phyloP scores from a whole-genome alignment of 805 yeast species.

The Komagataella kurtzmanii region DNA sequence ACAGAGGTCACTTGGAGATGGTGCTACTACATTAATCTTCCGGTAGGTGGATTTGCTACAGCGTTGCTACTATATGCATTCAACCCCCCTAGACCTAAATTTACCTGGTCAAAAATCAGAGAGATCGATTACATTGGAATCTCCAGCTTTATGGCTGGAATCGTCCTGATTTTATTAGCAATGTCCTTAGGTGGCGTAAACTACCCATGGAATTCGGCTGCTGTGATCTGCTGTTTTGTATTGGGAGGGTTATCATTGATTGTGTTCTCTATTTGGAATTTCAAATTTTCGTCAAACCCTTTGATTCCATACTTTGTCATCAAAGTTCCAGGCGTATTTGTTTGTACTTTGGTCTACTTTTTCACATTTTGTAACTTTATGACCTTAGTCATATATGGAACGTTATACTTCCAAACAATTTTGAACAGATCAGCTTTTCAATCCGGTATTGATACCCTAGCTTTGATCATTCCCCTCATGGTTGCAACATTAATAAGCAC shows the following conservation, averaged over 20 bases:
- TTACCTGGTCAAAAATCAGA: neutral
- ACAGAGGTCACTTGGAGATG: conserved; percentile 43
- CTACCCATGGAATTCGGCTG: conserved; percentile 41
- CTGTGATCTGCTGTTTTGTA: conserved; percentile 33
- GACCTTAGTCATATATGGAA: conserved; percentile 29
- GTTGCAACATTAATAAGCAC: conserved; percentile 26
- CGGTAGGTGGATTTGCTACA: conserved; percentile 43
- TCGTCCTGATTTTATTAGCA: conserved; percentile 31
- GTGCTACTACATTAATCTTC: conserved; percentile 62
- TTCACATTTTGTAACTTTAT: conserved; percentile 19
- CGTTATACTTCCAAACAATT: conserved; percentile 37
- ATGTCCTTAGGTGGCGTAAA: conserved; percentile 39
- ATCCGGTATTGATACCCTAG: conserved; percentile 33
- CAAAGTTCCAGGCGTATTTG: conserved; percentile 18
- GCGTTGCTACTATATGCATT: conserved; percentile 23
- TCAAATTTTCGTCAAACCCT: conserved; percentile 27
- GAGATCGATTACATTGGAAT: conserved; percentile 37
- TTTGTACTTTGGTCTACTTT: conserved; percentile 6
- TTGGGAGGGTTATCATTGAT: conserved; percentile 26
- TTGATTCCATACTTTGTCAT: conserved; percentile 30
- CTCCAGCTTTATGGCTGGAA: conserved; percentile 23
- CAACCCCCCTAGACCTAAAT: conserved; percentile 22
- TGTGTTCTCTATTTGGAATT: conserved; percentile 25
- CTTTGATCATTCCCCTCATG: conserved; percentile 28
- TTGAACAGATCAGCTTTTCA: conserved; percentile 25